phyloP scores from a whole-genome alignment of 2,329 filamentous ascomycete species.

The Trichoderma sp. region DNA sequence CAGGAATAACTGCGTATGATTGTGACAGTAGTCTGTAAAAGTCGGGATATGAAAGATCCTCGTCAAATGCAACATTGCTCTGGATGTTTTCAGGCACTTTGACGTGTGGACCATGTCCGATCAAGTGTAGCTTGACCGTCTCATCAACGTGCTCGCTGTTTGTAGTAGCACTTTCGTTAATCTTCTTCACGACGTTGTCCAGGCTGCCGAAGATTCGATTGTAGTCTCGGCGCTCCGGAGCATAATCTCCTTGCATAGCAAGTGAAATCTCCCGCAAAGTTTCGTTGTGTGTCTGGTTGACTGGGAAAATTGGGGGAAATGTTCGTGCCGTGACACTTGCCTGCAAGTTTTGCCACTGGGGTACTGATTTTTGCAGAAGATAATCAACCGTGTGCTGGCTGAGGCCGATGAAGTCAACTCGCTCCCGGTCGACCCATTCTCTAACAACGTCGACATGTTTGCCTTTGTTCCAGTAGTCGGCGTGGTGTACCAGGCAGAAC shows the following conservation, averaged over 20 bases:
- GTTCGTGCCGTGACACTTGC: slow-evolving; percentile 14
- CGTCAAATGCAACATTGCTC: slow-evolving; percentile 9
- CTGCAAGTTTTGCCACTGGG: slow-evolving; percentile 13
- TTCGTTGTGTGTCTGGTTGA: slow-evolving; percentile 4
- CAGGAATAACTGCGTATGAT: slow-evolving; percentile 15
- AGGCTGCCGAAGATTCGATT: slow-evolving; percentile 12
- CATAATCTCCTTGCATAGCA: slow-evolving; percentile 14
- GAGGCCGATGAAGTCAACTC: slow-evolving; percentile 15
- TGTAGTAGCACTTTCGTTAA: not conserved
- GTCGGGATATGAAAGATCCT: slow-evolving; percentile 13
- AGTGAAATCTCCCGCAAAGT: not conserved
- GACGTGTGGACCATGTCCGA: slow-evolving; percentile 8
- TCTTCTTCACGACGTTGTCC: slow-evolving; percentile 9
- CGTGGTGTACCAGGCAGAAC: slow-evolving; percentile 11
- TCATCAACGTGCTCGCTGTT: not conserved
- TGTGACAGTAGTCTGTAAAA: slow-evolving; percentile 11
- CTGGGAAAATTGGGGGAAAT: slow-evolving; percentile 11
- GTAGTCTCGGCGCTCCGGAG: slow-evolving; percentile 16
- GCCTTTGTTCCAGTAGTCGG: slow-evolving; percentile 9
- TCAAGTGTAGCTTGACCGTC: slow-evolving; percentile 5
- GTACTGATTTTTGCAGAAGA: slow-evolving; percentile 8
- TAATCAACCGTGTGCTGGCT: slow-evolving; percentile 15
- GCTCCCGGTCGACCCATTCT: slow-evolving; percentile 7
- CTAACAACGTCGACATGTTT: slow-evolving; percentile 10
- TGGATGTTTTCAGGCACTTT: not conserved